Percentiles rank a stretch among this genome's conserved stretches.
These are phyloP conservation scores for Stenocarpella maydis DNA, from an alignment of 2,329 filamentous ascomycete species.

Conservation along the genomic window DNA sequence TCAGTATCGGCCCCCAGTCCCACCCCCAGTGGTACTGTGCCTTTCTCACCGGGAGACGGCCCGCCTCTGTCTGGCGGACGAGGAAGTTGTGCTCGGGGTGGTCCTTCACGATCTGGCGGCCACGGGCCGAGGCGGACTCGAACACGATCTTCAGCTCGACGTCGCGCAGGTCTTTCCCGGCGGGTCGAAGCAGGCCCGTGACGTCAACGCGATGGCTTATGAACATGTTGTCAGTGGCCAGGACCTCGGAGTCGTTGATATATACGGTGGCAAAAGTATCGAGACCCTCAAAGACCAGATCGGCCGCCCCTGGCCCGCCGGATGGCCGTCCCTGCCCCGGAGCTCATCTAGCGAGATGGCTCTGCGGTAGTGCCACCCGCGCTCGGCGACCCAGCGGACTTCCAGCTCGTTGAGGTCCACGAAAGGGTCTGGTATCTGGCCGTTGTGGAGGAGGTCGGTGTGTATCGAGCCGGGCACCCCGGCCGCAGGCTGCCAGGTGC, in stretches of 20 bases:
- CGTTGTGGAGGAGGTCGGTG: slow-evolving; percentile 69
- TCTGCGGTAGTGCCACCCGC: slow-evolving; percentile 74
- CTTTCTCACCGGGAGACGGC: slow-evolving; percentile 67
- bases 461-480: slow-evolving; percentile 75
- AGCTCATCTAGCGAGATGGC: slow-evolving; percentile 53
- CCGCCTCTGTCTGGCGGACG: slow-evolving; percentile 72
- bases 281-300: slow-evolving; percentile 78
- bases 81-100: slow-evolving; percentile 71
- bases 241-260: slow-evolving; percentile 72
- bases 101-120: slow-evolving; percentile 67
- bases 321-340: slow-evolving; percentile 47
- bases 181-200: slow-evolving; percentile 48
- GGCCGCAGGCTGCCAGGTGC: slow-evolving; percentile 62
- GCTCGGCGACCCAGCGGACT: slow-evolving; percentile 80
- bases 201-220: slow-evolving; percentile 75
- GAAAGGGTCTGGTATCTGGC: slow-evolving; percentile 73
- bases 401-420: slow-evolving; percentile 78
- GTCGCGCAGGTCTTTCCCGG: slow-evolving; percentile 54
- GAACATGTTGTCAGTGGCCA: slow-evolving; percentile 84
- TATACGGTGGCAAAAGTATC: slow-evolving; percentile 80
- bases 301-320: slow-evolving; percentile 48
- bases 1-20: slow-evolving; percentile 75
- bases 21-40: slow-evolving; percentile 79
- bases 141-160: slow-evolving; percentile 72
- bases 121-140: slow-evolving; percentile 69